Evolutionary conservation across 2,329 filamentous ascomycete genomes (phyloP).

Genomic region (Ascochyta fabae): DNA sequence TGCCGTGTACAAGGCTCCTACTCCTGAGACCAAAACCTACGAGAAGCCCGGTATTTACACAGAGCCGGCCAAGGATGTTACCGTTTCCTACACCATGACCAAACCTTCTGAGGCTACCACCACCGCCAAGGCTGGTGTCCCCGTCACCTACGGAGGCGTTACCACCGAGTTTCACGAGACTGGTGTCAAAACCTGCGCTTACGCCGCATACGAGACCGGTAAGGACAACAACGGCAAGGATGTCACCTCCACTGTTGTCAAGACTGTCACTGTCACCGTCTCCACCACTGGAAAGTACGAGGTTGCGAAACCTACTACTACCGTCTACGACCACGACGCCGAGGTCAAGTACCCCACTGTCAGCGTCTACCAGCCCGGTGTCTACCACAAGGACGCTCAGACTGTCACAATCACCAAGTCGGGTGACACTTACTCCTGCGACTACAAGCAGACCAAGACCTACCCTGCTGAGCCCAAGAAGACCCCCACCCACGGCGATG

Average conservation of each 20-base stretch:
- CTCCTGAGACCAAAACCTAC: conserved; percentile 37
- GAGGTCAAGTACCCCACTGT: conserved; percentile 37
- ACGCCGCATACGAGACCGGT: conserved; percentile 34
- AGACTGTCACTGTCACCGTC: conserved; percentile 32
- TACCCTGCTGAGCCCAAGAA: conserved; percentile 24
- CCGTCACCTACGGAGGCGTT: conserved; percentile 37
- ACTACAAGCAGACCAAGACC: conserved; percentile 30
- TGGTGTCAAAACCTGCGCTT: conserved; percentile 33
- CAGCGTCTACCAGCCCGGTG: conserved; percentile 29
- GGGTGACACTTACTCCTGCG: conserved; percentile 38
- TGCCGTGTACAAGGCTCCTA: conserved; percentile 35
- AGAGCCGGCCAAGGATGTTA: conserved; percentile 35
- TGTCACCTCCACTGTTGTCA: conserved; percentile 34
- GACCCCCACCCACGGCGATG: conserved; percentile 16
- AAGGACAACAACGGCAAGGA: conserved; percentile 16
- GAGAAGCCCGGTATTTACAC: conserved; percentile 39
- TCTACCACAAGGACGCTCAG: conserved; percentile 37
- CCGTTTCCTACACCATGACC: conserved; percentile 27
- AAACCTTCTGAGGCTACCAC: conserved; percentile 32
- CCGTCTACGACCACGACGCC: conserved; percentile 35
- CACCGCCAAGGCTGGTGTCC: conserved; percentile 28
- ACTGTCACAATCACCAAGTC: conserved; percentile 45
- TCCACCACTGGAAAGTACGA: conserved; percentile 36
- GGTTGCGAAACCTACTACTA: conserved; percentile 44
- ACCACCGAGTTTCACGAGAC: conserved; percentile 31